Base-by-base conservation (phyloP, 176 grass and related monocot genomes). In the Saccharum spontaneum region DNA sequence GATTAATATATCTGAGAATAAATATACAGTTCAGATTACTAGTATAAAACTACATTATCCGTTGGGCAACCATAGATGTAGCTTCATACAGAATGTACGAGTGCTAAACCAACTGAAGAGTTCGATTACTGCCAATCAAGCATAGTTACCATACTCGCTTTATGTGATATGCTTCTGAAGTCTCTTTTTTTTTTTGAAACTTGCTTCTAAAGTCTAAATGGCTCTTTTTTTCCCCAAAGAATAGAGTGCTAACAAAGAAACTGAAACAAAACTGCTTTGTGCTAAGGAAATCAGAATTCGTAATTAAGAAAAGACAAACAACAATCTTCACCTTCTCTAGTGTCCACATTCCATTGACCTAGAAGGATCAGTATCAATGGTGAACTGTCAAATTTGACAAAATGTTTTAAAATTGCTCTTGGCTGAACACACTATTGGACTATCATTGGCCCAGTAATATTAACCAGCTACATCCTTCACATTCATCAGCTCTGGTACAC, bases 1-100 rank as follows among this genome's bases (percentile, higher is more conserved):
- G n/a, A 66, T 62, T 54, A 50, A 76, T 39, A 28, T 75, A 76
- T 49, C 69, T 34, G 22, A 37, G 26, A 60, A 85, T 48, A 63
- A 73, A 37, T 39, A n/a, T 76, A 75, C 31, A 30, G 6, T 54
- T 62, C n/a, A 76, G 14, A 76, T 81, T 76, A 80, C 39, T 68
- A 36, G 61, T 79, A 79, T 41, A 44, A 88, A 88, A 23, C 52
- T 88, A 78, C 52, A 46, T 28, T 62, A 77, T 57, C 18, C 61
- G 11, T 83, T 78, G 54, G 41, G 36, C 8, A 70, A 62, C 5
- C 24, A 4, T 31, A 82, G 34, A 78, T 9, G 5, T 81, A 75
- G 10, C 15, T 67, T 43, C 34, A 55, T 36, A 75, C 4, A 57
- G 22, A 31, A 67, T 81, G 26, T 40, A 18, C 17, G 5, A 46